Conservation (phyloP, 805 yeast genomes). For the Pichia heedii region DNA sequence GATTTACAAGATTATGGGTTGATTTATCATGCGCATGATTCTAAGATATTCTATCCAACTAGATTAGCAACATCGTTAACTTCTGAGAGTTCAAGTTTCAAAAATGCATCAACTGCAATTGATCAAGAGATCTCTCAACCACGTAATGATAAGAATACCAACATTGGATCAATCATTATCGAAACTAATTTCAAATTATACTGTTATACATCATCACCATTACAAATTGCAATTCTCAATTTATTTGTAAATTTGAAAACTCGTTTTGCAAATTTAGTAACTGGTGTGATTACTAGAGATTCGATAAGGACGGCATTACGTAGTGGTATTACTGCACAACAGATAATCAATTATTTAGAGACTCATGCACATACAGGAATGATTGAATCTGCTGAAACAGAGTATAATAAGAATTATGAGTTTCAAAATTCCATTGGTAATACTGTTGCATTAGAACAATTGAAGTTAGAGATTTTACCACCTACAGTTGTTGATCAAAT, state of each 20-base stretch:
- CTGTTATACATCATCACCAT: slow-evolving; percentile 88
- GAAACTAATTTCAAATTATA: slow-evolving; percentile 93
- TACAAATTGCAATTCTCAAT: slow-evolving; percentile 88
- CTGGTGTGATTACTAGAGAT: slow-evolving; percentile 89
- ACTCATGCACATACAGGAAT: slow-evolving; percentile 93
- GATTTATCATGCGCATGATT: slow-evolving; percentile 46
- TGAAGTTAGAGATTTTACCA: slow-evolving; percentile 60
- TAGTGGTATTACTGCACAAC: slow-evolving; percentile 93
- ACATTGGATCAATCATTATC: slow-evolving; percentile 65
- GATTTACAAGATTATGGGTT: slow-evolving; percentile 89
- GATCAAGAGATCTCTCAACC: slow-evolving; percentile 46
- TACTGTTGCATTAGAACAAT: slow-evolving; percentile 32
- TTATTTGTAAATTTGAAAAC: slow-evolving; percentile 79
- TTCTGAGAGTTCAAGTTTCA: slow-evolving; percentile 64
- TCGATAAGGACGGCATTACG: slow-evolving; percentile 74
- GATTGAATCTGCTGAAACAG: slow-evolving; percentile 65
- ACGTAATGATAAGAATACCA: slow-evolving; percentile 12
- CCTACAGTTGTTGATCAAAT: slow-evolving; percentile 98
- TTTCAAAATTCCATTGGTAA: slow-evolving; percentile 41
- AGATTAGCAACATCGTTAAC: slow-evolving; percentile 83
- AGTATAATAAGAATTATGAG: slow-evolving; percentile 56
- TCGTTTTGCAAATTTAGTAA: slow-evolving; percentile 84
- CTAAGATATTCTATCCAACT: slow-evolving; percentile 77
- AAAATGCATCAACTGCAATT: slow-evolving; percentile 69
- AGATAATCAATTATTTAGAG: slow-evolving; percentile 79